Base-by-base conservation (phyloP, 1,284 basidiomycete species). In the Microbotryomycetes sp. region DNA sequence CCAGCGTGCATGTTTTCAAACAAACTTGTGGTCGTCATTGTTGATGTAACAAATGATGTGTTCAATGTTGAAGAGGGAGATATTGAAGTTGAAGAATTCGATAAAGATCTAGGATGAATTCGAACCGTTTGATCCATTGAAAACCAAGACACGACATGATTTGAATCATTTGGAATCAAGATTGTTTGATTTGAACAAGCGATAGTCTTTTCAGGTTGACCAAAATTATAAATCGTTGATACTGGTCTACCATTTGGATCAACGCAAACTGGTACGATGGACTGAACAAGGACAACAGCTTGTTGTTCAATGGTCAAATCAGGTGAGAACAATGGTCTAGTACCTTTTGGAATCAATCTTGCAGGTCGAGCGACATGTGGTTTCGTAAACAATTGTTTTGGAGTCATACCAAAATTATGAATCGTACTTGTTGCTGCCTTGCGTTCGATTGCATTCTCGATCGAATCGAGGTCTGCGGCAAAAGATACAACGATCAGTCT, bases 381-480 rank as follows among this genome's bases (percentile, higher is more conserved):
- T 1, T 79, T 73, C n/a, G 78, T 80, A 76, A 97, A 97, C n/a
- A 97, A 81, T 73, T 90, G 91, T 28, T 85, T 80, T 2, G 91
- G 91, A 0, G 92, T 93, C 76, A 93, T 90, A 19, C 91, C 91
- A 49, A 90, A 94, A 68, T 94, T 96, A 76, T 97, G 92, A 51
- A 97, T 96, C 67, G 93, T 94, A 4, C 92, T 90, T 7, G 93
- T 88, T 2, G 89, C 90, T 0, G 92, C 92, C 70, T 92, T 89
- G 46, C 89, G 83, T 76, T 97, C 90, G 25, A 89, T 78, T 51
- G 90, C 85, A 71, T 94, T 88, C 14, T 84, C 84, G 63, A 96
- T 93, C 1, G 81, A 77, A 73, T 93, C 91, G 19, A 94, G 77
- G 73, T 93, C 91, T 90, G 55, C 16, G 51, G n/a, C 3, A 12